Conservation (phyloP, 371 early-diverging fungal species). For the Saksenaea vasiformis region DNA sequence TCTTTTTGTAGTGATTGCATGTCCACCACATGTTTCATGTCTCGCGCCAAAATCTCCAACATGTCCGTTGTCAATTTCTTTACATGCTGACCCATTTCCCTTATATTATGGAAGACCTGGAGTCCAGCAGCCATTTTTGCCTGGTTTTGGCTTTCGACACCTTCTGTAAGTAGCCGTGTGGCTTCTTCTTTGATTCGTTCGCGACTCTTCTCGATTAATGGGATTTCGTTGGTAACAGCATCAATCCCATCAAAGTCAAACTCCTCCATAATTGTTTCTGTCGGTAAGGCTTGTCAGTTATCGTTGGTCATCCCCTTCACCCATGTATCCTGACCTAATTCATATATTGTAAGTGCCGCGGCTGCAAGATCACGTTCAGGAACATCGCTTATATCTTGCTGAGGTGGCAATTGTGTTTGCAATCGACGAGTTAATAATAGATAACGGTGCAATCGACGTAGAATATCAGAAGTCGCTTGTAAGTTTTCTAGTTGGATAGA, state of each 20-base stretch:
- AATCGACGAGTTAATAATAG: conserved; percentile 62
- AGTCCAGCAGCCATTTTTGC: conserved; percentile 74
- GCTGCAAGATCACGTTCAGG: conserved; percentile 59
- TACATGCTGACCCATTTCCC: conserved; percentile 55
- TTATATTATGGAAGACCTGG: conserved; percentile 76
- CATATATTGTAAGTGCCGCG: conserved; percentile 59
- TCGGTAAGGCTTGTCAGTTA: too few relatives aligned
- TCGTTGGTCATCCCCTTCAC: background rate
- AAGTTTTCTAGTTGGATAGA: conserved; percentile 66
- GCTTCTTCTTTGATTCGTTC: conserved; percentile 56
- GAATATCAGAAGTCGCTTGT: conserved; percentile 62
- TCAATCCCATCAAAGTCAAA: conserved; percentile 69
- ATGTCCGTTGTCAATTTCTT: conserved; percentile 46
- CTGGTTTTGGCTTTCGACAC: conserved; percentile 65
- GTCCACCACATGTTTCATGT: conserved; percentile 65
- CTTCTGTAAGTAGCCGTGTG: conserved; percentile 56
- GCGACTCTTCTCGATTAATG: conserved; percentile 49
- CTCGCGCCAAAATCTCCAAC: conserved; percentile 48
- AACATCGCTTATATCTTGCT: conserved; percentile 8
- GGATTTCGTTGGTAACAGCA: conserved; percentile 56
- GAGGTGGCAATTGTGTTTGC: conserved; percentile 55
- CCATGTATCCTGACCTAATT: conserved; percentile 41
- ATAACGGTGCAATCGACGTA: conserved; percentile 70
- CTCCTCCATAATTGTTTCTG: conserved; percentile 60
- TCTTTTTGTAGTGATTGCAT: conserved; percentile 65